Percentiles rank a stretch among this genome's conserved stretches.
These are phyloP conservation scores for Amaranthus tricolor DNA, from an alignment of 179 eudicot species.

Conservation along the genomic window DNA sequence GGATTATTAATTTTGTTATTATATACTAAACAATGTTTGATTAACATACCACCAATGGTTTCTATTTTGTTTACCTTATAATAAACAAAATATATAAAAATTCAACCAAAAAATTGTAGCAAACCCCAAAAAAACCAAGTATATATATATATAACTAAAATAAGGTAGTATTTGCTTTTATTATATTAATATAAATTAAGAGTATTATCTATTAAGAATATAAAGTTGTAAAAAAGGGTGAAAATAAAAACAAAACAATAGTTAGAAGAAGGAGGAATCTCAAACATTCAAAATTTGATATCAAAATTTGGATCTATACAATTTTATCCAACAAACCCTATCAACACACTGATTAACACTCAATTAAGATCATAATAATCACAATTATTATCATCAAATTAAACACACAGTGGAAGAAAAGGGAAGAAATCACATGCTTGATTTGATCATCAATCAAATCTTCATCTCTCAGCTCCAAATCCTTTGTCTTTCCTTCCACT, in stretches of 20 bases:
- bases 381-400: conserved; percentile 17
- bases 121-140: no score
- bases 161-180: no score
- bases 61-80: no score
- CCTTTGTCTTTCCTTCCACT: conserved; percentile 37
- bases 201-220: background rate
- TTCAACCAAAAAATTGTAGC: no score
- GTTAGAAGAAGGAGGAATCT: background rate
- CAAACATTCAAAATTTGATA: conserved; percentile 26
- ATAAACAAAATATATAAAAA: no score
- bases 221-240: background rate
- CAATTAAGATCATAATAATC: conserved; percentile 17
- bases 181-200: no score
- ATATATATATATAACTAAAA: no score
- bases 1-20: no score
- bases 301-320: conserved; percentile 36
- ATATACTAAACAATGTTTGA: no score
- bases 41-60: no score
- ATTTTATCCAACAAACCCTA: conserved; percentile 19
- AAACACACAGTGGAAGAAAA: conserved; percentile 6
- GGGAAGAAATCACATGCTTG: conserved; percentile 2
- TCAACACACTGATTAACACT: conserved; percentile 5
- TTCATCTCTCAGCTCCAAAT: conserved; percentile 42
- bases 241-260: background rate
- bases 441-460: background rate